phyloP scores from a whole-genome alignment of 495 filamentous ascomycete species.

The Aspergillus funiculosus region DNA sequence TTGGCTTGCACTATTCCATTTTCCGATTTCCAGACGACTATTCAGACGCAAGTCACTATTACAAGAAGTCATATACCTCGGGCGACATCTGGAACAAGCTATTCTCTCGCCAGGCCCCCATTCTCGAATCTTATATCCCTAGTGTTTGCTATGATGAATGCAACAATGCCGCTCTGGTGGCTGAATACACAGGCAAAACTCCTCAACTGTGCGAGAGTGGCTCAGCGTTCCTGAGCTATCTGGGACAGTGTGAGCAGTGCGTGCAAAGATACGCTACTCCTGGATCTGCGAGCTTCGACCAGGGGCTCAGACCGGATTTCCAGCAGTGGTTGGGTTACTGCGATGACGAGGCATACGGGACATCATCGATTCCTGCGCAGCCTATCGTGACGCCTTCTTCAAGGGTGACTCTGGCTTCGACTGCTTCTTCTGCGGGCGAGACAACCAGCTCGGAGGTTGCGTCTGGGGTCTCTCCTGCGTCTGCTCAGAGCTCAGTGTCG shows the following conservation, averaged over 20 bases:
- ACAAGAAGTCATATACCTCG: constrained; percentile 1
- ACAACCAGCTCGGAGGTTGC: too few species aligned
- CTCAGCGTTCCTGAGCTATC: constrained; percentile 36
- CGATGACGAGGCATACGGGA: neutral
- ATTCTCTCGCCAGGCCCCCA: constrained; percentile 26
- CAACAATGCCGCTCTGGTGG: constrained; percentile 45
- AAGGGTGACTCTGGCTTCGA: neutral
- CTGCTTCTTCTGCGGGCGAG: too few species aligned
- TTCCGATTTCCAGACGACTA: constrained; percentile 33
- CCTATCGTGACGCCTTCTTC: neutral
- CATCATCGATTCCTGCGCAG: neutral
- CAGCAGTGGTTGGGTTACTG: constrained; percentile 9
- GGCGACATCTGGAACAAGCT: neutral
- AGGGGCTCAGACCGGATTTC: constrained; percentile 2
- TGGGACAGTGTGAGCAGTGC: constrained; percentile 29
- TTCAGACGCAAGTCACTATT: neutral
- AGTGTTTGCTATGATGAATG: constrained; percentile 50
- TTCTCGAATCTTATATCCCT: neutral
- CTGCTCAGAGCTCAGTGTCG: too few species aligned
- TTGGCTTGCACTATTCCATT: constrained; percentile 58
- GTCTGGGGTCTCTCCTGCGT: too few species aligned
- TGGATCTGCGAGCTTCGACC: neutral
- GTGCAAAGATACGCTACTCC: neutral
- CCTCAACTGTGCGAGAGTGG: constrained; percentile 36
- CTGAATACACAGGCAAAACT: constrained; percentile 41